Percentiles rank a stretch among this genome's conserved stretches.
Conservation (phyloP, 1,284 basidiomycete species). For the Microbotryum violaceum region DNA sequence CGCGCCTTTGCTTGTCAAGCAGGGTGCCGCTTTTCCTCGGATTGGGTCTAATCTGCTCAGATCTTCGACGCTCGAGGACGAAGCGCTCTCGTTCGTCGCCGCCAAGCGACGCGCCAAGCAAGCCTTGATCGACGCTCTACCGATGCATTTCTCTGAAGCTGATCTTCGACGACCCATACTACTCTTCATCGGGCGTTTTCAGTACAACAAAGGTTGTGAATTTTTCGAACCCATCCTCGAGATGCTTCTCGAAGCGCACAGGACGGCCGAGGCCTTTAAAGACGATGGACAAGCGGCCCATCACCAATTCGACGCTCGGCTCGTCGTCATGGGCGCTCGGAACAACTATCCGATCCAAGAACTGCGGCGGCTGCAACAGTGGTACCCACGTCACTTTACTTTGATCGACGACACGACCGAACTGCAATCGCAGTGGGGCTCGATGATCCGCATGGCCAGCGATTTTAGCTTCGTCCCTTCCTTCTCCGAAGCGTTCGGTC, state of each 20-base stretch:
- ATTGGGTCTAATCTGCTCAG: constrained; percentile 1
- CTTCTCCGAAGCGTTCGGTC: constrained; percentile 23
- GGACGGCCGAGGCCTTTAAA: too few species aligned
- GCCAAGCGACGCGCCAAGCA: constrained; percentile 17
- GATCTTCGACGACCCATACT: constrained; percentile 11
- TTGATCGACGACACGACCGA: constrained; percentile 16
- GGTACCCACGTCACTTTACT: constrained; percentile 12
- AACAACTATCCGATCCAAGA: constrained; percentile 23
- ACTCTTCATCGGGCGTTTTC: constrained; percentile 26
- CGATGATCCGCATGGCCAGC: constrained; percentile 17
- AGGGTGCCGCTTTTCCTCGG: constrained; percentile 13
- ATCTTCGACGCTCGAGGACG: neutral
- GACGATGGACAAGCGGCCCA: too few species aligned
- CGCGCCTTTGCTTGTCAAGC: neutral
- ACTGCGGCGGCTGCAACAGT: constrained; percentile 1
- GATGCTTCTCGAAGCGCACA: neutral
- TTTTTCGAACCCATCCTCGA: constrained; percentile 18
- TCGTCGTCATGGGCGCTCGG: constrained; percentile 21
- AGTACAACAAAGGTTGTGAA: constrained; percentile 30
- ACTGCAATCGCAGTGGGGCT: constrained; percentile 10
- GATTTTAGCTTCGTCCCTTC: constrained; percentile 21
- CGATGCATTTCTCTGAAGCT: constrained; percentile 4
- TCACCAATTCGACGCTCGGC: constrained; percentile 2
- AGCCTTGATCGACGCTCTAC: constrained; percentile 6
- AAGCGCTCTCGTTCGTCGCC: constrained; percentile 1